phyloP scores from a whole-genome alignment of 2,329 filamentous ascomycete genomes.

The Aureobasidium melanogenum region DNA sequence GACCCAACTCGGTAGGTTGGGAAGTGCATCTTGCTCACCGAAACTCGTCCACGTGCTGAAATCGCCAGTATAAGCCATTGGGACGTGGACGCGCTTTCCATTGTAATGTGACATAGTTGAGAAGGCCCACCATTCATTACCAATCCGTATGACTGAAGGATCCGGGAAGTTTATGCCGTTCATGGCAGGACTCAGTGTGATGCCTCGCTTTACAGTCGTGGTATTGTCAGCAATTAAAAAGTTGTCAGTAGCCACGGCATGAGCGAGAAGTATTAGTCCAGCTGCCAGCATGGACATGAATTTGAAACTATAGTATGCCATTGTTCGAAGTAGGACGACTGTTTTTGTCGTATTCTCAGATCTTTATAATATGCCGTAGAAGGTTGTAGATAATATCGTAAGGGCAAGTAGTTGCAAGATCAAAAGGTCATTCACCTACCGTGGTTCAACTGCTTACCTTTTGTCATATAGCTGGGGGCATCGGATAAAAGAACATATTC shows the following conservation, averaged over 20 bases:
- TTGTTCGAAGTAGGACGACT: background rate
- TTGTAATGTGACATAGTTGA: conserved; percentile 21
- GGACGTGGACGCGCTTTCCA: conserved; percentile 23
- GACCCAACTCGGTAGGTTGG: conserved; percentile 22
- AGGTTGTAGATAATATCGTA: too few species aligned
- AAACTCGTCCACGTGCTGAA: conserved; percentile 23
- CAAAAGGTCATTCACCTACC: background rate
- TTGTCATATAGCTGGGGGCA: background rate
- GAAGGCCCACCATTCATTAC: conserved; percentile 28
- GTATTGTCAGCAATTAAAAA: background rate
- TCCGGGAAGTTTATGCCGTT: conserved; percentile 20
- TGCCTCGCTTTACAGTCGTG: background rate
- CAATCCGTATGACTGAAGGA: conserved; percentile 25
- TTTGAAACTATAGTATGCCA: background rate
- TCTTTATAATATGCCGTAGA: background rate
- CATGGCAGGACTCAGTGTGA: conserved; percentile 2
- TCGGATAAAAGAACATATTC: background rate
- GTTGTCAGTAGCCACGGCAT: background rate
- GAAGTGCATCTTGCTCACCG: conserved; percentile 24
- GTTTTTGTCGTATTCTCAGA: too few species aligned
- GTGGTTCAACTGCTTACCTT: background rate
- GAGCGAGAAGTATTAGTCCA: background rate
- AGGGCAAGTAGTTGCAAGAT: background rate
- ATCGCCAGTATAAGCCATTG: conserved; percentile 26
- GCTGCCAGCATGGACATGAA: background rate